phyloP scores from a whole-genome alignment of 2,329 filamentous ascomycete genomes.

The Trichoderma sp. region DNA sequence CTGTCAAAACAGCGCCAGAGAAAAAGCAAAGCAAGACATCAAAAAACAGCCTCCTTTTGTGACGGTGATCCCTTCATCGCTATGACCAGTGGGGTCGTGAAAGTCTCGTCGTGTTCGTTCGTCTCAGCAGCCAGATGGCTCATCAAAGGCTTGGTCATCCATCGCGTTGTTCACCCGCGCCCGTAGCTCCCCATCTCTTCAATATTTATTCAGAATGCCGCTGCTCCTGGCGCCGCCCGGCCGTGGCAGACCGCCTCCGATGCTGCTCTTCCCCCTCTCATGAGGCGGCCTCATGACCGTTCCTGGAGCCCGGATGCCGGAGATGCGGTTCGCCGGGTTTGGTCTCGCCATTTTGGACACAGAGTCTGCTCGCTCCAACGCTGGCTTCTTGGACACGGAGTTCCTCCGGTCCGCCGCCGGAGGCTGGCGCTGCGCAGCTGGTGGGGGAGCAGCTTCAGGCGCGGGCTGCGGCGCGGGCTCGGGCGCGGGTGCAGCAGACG shows the following conservation, averaged over 20 bases:
- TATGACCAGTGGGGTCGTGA: slow-evolving; percentile 1
- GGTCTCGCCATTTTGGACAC: slow-evolving; percentile 46
- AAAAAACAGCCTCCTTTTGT: not conserved
- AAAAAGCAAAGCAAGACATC: not conserved
- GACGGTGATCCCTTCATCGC: not conserved
- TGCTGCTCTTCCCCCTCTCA: slow-evolving; percentile 50
- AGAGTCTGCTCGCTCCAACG: slow-evolving; percentile 30
- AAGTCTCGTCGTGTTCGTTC: not conserved
- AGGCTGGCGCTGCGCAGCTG: slow-evolving; percentile 30
- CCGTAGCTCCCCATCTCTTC: slow-evolving; percentile 73
- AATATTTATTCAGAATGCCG: slow-evolving; percentile 78
- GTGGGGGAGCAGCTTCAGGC: slow-evolving; percentile 29
- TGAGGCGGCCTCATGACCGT: slow-evolving; percentile 46
- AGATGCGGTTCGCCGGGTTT: slow-evolving; percentile 42
- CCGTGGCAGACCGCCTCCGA: slow-evolving; percentile 50
- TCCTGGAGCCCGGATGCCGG: slow-evolving; percentile 64
- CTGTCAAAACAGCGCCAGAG: not conserved
- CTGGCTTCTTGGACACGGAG: slow-evolving; percentile 8
- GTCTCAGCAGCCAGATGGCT: not conserved
- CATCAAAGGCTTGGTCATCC: slow-evolving; percentile 25
- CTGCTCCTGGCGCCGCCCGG: slow-evolving; percentile 56
- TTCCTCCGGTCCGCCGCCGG: not conserved
- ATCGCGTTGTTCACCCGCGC: slow-evolving; percentile 29
- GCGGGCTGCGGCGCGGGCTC: slow-evolving; percentile 22
- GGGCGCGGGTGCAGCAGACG: slow-evolving; percentile 32